phyloP scores from a whole-genome alignment of 176 grass and related monocot species.

The Zizania latifolia region DNA sequence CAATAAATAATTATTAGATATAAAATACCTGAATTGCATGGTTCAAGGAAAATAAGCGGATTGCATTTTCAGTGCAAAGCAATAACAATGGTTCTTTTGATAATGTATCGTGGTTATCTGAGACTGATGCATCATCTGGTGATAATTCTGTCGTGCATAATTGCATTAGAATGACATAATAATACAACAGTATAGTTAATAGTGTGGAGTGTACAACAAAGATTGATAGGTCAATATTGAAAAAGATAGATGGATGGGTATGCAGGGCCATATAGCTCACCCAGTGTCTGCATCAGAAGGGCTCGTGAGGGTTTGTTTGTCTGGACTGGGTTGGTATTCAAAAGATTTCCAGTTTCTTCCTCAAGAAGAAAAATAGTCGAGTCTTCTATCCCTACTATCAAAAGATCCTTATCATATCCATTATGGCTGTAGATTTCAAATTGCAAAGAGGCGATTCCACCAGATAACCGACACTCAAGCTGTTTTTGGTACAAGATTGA shows the following conservation, averaged over 20 bases:
- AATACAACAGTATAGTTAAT: not conserved
- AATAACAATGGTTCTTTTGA: conserved; percentile 61
- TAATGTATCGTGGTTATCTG: conserved; percentile 30
- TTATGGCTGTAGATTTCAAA: conserved; percentile 68
- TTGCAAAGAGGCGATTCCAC: conserved; percentile 72
- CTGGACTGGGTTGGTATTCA: conserved; percentile 57
- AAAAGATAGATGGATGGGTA: not conserved
- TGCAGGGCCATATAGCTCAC: conserved; percentile 33
- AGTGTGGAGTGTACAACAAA: conserved; percentile 4
- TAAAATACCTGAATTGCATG: conserved; percentile 75
- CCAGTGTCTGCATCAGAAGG: conserved; percentile 64
- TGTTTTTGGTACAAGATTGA: conserved; percentile 87
- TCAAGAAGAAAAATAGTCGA: conserved; percentile 73
- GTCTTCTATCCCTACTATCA: conserved; percentile 73
- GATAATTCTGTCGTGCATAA: conserved; percentile 38
- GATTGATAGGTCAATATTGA: not conserved
- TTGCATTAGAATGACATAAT: conserved; percentile 24
- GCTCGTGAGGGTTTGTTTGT: conserved; percentile 80
- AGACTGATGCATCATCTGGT: conserved; percentile 12
- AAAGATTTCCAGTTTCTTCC: conserved; percentile 65
- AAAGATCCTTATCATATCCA: conserved; percentile 66
- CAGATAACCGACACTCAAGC: conserved; percentile 61
- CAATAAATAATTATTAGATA: conserved; percentile 1
- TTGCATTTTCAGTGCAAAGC: conserved; percentile 87
- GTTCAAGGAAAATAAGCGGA: conserved; percentile 68